Evolutionary conservation across 768 basidiomycete species (phyloP), one percentile per base, ranked within the genome.

Genomic region (Lactarius hatsudake): DNA sequence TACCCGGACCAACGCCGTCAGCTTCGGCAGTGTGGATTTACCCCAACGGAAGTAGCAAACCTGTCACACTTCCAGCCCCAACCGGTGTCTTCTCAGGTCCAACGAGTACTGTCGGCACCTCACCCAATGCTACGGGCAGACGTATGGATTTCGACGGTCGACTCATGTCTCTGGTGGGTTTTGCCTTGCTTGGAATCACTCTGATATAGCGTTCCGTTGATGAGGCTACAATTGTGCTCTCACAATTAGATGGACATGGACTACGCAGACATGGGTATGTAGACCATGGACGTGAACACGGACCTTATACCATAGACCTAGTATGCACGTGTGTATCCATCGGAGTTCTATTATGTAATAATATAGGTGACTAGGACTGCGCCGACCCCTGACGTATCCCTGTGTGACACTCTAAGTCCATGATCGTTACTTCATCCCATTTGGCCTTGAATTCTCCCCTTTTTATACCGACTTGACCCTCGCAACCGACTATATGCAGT

Each of bases 1-100:
- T 40, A 5, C 71, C 75, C 5, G 57, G 66, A 9, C 70, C 69
- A 0, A 69, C 76, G 3, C 43, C 68, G 18, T 30, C 73, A 18
- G 65, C 73, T 13, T 63, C 72, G 3, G 63, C 63, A 23, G 34
- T 64, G 3, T 38, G 43, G 61, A 26, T 54, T n/a, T 28, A 34
- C 56, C 26, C 51, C 20, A 65, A 62, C 4, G 34, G 59, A 63
- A 64, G 67, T 48, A 45, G 38, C 56, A 60, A 57, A 20, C 23
- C 62, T 15, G 55, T 45, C 34, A 59, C 30, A 30, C 43, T 51
- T 32, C 42, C 67, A 38, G 26, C 26, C 43, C 60, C 69, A 53
- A 65, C 69, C 5, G 58, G 64, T n/a, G 5, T 54, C 40, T 58
- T 45, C 51, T 42, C 59, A 5, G 62, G 62, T 18, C 43, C 55